phyloP scores from a whole-genome alignment of 495 filamentous ascomycete genomes.

The Penicillium turbatum region DNA sequence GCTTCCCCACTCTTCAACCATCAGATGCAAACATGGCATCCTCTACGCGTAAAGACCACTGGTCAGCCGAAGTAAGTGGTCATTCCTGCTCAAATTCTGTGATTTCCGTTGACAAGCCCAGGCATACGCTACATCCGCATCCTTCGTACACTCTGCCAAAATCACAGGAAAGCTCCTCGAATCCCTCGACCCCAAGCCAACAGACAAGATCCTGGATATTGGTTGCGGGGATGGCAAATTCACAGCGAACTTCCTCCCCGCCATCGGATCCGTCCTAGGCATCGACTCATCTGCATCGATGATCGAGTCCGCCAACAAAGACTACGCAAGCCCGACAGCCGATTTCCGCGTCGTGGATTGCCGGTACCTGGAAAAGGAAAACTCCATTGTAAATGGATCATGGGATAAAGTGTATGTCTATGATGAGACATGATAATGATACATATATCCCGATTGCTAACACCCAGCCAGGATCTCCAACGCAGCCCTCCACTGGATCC shows the following conservation, averaged over 20 bases:
- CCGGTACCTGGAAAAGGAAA: constrained; percentile 34
- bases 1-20: neutral
- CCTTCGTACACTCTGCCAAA: constrained; percentile 60
- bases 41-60: constrained; percentile 45
- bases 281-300: constrained; percentile 63
- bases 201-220: constrained; percentile 64
- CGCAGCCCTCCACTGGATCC: constrained; percentile 77
- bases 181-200: constrained; percentile 56
- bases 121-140: constrained; percentile 60
- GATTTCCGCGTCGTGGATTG: constrained; percentile 46
- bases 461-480: constrained; percentile 53
- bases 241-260: constrained; percentile 50
- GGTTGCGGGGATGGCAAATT: constrained; percentile 74
- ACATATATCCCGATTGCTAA: neutral
- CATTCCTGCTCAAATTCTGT: neutral
- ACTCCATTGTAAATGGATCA: constrained; percentile 28
- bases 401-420: constrained; percentile 52
- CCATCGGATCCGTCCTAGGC: constrained; percentile 51
- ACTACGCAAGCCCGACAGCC: constrained; percentile 27
- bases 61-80: constrained; percentile 51
- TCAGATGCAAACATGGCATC: neutral
- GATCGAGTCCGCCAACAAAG: constrained; percentile 52
- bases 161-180: constrained; percentile 60
- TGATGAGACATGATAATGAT: neutral
- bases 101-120: constrained; percentile 21